These are phyloP conservation scores for Aspergillus terreus DNA, from an alignment of 2,329 filamentous ascomycete genomes.

Conservation along the genomic window DNA sequence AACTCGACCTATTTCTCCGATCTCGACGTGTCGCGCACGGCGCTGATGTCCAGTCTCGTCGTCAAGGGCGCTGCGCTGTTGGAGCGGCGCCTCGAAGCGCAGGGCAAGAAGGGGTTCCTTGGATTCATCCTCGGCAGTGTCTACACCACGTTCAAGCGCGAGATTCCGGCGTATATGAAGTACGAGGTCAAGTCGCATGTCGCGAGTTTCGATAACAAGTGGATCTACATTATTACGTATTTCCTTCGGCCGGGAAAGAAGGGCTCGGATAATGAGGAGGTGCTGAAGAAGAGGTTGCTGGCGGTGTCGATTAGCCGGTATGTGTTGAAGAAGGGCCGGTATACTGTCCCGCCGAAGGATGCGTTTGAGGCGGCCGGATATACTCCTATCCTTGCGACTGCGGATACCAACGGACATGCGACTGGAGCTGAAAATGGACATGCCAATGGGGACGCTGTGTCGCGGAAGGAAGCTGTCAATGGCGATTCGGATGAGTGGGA, in stretches of 20 bases:
- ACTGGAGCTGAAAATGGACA: conserved; percentile 18
- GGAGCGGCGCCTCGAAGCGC: conserved; percentile 46
- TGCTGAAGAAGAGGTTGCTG: conserved; percentile 58
- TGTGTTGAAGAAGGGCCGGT: conserved; percentile 71
- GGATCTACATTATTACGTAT: conserved; percentile 70
- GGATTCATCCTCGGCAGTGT: conserved; percentile 67
- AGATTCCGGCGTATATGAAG: conserved; percentile 62
- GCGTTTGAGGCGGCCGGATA: conserved; percentile 66
- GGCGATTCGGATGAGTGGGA: conserved; percentile 52
- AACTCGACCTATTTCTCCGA: conserved; percentile 82
- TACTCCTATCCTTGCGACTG: conserved; percentile 53
- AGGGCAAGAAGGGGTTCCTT: conserved; percentile 49
- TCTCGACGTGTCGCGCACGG: conserved; percentile 74
- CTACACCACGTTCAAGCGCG: conserved; percentile 65
- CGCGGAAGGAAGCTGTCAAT: conserved; percentile 7
- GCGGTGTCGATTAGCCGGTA: conserved; percentile 72
- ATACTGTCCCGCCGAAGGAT: conserved; percentile 76
- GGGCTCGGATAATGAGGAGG: conserved; percentile 16
- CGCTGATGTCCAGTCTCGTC: conserved; percentile 67
- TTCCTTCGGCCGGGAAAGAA: conserved; percentile 53
- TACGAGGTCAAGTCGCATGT: conserved; percentile 72
- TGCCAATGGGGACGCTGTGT: conserved; percentile 4
- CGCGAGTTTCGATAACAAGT: conserved; percentile 71
- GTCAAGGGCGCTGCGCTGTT: conserved; percentile 53
- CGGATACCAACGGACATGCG: conserved; percentile 6